phyloP scores from a whole-genome alignment of 495 filamentous ascomycete species.

The Paragyromitra xinjiangensis region DNA sequence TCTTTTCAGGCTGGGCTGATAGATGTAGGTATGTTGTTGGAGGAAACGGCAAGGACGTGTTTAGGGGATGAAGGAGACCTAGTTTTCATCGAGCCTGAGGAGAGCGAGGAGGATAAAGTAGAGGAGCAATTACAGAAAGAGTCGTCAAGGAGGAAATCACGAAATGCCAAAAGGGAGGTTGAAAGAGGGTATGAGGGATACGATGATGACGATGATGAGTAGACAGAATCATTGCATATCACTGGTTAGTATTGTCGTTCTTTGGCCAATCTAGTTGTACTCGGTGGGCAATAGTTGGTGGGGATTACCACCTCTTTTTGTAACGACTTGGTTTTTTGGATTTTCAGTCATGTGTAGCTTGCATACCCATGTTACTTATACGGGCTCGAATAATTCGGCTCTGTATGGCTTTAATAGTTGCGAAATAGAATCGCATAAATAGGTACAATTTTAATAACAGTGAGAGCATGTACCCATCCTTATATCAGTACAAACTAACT shows the following conservation, averaged over 20 bases:
- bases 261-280: neutral
- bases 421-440: too few species aligned
- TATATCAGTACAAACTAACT: too few species aligned
- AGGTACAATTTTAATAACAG: too few species aligned
- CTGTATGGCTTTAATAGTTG: too few species aligned
- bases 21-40: constrained; percentile 46
- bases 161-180: neutral
- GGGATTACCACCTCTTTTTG: neutral
- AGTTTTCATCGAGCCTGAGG: constrained; percentile 44
- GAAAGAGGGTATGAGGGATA: neutral
- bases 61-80: constrained; percentile 49
- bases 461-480: too few species aligned
- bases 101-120: neutral
- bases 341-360: too few species aligned
- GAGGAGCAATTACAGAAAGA: neutral
- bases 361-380: too few species aligned
- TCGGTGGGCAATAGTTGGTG: neutral
- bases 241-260: neutral
- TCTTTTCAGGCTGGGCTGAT: neutral
- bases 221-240: constrained; percentile 1
- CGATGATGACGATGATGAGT: neutral
- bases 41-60: constrained; percentile 41
- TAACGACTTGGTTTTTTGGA: too few species aligned
- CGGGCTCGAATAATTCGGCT: too few species aligned
- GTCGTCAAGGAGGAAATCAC: neutral